phyloP scores from a whole-genome alignment of 1,139 yeast species.

The Yamadazyma diospyri region DNA sequence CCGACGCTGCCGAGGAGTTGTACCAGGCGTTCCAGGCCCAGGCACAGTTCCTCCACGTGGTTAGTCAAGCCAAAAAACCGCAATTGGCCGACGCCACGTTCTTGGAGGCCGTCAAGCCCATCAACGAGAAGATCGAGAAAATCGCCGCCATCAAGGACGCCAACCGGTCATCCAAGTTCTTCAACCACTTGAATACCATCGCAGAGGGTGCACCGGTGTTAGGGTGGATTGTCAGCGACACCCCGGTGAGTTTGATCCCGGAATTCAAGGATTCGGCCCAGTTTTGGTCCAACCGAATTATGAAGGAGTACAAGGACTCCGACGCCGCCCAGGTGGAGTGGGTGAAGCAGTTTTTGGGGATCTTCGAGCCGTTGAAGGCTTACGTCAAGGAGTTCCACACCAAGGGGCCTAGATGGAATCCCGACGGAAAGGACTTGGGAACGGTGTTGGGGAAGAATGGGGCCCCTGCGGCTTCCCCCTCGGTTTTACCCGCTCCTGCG shows the following conservation, averaged over 20 bases:
- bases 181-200: slow-evolving; percentile 74
- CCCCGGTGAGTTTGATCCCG: slow-evolving; percentile 68
- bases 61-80: slow-evolving; percentile 63
- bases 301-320: slow-evolving; percentile 75
- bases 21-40: slow-evolving; percentile 61
- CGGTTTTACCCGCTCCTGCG: slow-evolving; percentile 20
- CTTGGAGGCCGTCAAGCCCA: slow-evolving; percentile 60
- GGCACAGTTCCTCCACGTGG: slow-evolving; percentile 55
- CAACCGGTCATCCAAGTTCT: slow-evolving; percentile 62
- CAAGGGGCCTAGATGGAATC: slow-evolving; percentile 80
- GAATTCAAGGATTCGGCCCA: slow-evolving; percentile 90
- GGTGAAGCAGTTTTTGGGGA: slow-evolving; percentile 63
- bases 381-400: slow-evolving; percentile 77
- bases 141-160: slow-evolving; percentile 68
- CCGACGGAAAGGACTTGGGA: slow-evolving; percentile 45
- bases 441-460: slow-evolving; percentile 24
- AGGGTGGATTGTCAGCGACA: slow-evolving; percentile 81
- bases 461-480: slow-evolving; percentile 22
- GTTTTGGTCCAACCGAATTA: slow-evolving; percentile 88
- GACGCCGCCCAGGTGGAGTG: slow-evolving; percentile 70
- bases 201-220: slow-evolving; percentile 88
- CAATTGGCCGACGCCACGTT: slow-evolving; percentile 52
- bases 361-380: slow-evolving; percentile 65
- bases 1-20: slow-evolving; percentile 55
- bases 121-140: slow-evolving; percentile 56